phyloP scores from a whole-genome alignment of 2,329 filamentous ascomycete species.

The Colletotrichum eleusines region DNA sequence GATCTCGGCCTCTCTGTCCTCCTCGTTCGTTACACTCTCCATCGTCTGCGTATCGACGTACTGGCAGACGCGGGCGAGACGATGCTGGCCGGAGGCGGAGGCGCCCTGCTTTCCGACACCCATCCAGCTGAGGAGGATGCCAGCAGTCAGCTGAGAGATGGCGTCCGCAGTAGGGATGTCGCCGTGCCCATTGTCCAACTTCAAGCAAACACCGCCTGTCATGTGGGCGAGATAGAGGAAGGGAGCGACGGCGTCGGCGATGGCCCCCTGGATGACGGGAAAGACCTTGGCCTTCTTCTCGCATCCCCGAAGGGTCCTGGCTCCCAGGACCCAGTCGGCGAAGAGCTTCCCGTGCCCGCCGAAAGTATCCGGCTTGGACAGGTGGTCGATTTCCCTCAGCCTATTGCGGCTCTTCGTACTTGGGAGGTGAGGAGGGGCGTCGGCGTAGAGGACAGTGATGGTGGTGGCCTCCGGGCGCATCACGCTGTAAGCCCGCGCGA shows the following conservation, averaged over 20 bases:
- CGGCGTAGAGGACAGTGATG: conserved; percentile 61
- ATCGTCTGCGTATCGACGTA: background rate
- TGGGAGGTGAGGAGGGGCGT: conserved; percentile 60
- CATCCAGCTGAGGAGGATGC: conserved; percentile 60
- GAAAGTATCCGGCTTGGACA: conserved; percentile 13
- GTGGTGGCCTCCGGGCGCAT: conserved; percentile 63
- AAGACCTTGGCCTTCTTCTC: conserved; percentile 59
- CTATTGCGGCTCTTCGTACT: conserved; percentile 28
- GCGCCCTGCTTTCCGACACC: conserved; percentile 48
- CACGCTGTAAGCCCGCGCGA: conserved; percentile 59
- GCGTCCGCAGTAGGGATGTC: conserved; percentile 28
- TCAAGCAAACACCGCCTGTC: conserved; percentile 57
- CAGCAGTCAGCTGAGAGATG: conserved; percentile 57
- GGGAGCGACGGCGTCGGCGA: conserved; percentile 46
- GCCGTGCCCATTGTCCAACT: conserved; percentile 45
- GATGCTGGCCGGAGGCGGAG: conserved; percentile 10
- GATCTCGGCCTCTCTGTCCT: background rate
- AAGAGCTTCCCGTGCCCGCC: conserved; percentile 55
- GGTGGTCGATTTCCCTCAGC: conserved; percentile 15
- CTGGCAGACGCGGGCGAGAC: conserved; percentile 5
- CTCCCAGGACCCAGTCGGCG: conserved; percentile 58
- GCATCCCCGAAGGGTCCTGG: conserved; percentile 50
- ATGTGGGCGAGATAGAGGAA: conserved; percentile 57
- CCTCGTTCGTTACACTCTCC: conserved; percentile 1
- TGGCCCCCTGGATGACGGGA: conserved; percentile 51